Evolutionary conservation across 495 filamentous ascomycete species (phyloP), one percentile per base, ranked within the genome.

Genomic region (Oidiodendron maius): DNA sequence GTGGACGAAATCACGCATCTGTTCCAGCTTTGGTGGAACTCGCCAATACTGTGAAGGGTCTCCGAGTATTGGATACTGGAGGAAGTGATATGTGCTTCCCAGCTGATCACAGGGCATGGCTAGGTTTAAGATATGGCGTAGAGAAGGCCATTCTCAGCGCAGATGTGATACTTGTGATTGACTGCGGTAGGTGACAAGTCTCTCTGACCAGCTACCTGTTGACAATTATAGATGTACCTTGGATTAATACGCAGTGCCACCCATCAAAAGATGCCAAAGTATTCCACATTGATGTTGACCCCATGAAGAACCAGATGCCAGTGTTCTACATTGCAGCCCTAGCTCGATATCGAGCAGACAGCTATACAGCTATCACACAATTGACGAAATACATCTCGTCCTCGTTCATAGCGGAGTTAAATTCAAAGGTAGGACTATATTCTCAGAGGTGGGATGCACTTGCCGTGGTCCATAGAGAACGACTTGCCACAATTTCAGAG

Each of bases 51-150:
- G 77, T 96, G 46, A 83, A 83, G 57, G 89, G 89, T 0, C 62
- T 96, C 37, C 72, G 89, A 11, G 88, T 97, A 15, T 65, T 97
- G 22, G 91, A 97, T 62, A 90, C 89, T 1, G 87, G 87, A 20
- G 91, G 89, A 26, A 86, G 86, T 59, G 91, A 97, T 62, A 93
- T 97, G 91, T 94, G 87, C 59, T 96, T 96, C 67, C 91, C 91
- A 2, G 84, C 82, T 1, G 73, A 91, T 43, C 90, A 96, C 51
- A 69, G 71, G 13, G 71, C 56, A 1, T 79, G 82, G 74, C 63
- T 96, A 21, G 88, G 91, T 2, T 60, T 94, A 54, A 72, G 81
- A 51, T 96, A 81, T 54, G 88, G 90, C 10, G 70, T 80, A 2
- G 87, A 95, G 34, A 81, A 87, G 13, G 67, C 71, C 4, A 86